A percentile compares a stretch with the other conserved stretches of the same genome.
Conservation (phyloP, 1,139 yeast genomes). For the Geotrichum candidum region DNA sequence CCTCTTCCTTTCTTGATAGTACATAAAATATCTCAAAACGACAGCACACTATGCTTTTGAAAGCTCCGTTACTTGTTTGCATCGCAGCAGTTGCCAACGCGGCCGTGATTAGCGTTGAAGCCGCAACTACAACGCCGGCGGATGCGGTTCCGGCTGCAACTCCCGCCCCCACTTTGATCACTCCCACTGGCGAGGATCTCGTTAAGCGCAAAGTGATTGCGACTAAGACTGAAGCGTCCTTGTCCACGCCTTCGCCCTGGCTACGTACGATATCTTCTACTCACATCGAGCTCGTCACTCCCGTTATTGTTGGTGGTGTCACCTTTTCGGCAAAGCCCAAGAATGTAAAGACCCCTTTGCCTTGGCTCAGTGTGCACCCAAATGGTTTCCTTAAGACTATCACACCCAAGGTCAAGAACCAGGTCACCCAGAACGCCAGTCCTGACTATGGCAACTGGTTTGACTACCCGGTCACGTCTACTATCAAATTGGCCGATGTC, state of each 20-base stretch:
- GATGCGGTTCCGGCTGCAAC: slow-evolving; percentile 1
- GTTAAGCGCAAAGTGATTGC: slow-evolving; percentile 11
- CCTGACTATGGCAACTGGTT: slow-evolving; percentile 78
- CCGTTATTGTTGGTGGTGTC: slow-evolving; percentile 75
- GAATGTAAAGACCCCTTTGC: slow-evolving; percentile 55
- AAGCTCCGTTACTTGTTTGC: neutral
- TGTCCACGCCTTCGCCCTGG: slow-evolving; percentile 57
- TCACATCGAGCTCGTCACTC: slow-evolving; percentile 60
- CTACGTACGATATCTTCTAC: slow-evolving; percentile 58
- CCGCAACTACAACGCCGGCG: slow-evolving; percentile 6
- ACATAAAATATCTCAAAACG: neutral
- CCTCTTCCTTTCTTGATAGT: neutral
- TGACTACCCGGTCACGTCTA: slow-evolving; percentile 52
- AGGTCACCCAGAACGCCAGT: slow-evolving; percentile 54
- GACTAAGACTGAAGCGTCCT: slow-evolving; percentile 27
- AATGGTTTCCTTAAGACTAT: slow-evolving; percentile 80
- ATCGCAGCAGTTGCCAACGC: slow-evolving; percentile 11
- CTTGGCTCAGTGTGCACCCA: slow-evolving; percentile 76
- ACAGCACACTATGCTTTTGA: neutral
- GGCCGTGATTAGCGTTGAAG: slow-evolving; percentile 4
- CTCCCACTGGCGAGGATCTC: neutral
- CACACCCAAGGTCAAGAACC: slow-evolving; percentile 65
- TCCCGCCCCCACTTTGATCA: neutral
- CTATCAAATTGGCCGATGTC: slow-evolving; percentile 28
- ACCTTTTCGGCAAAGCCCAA: slow-evolving; percentile 75